A percentile compares a stretch with the other conserved stretches of the same genome.
These are phyloP conservation scores for Aspergillus sp. DNA, from an alignment of 2,329 filamentous ascomycete species.

Conservation along the genomic window DNA sequence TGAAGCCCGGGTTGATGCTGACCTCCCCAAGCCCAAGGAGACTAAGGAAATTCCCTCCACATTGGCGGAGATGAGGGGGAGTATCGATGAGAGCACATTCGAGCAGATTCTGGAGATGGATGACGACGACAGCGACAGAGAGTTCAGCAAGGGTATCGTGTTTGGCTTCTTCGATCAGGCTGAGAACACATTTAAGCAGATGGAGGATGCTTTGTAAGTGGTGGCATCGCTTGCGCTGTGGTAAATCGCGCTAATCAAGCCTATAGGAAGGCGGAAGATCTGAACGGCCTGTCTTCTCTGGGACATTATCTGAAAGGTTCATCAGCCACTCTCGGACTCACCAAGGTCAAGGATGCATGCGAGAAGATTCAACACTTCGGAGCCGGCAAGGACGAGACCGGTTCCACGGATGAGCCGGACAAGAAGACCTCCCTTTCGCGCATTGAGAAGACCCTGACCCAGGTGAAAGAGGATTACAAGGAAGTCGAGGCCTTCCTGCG, in stretches of 20 bases:
- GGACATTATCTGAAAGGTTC: conserved; percentile 98
- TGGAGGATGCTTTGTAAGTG: conserved; percentile 80
- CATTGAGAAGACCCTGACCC: conserved; percentile 68
- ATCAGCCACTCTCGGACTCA: conserved; percentile 87
- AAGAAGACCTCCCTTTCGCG: conserved; percentile 67
- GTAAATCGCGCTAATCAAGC: conserved; percentile 3
- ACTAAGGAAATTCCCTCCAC: conserved; percentile 34
- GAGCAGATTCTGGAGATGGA: conserved; percentile 99
- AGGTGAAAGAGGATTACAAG: conserved; percentile 74
- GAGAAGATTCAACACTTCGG: conserved; percentile 97
- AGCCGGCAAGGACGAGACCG: conserved; percentile 76
- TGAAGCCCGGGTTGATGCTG: conserved; percentile 6
- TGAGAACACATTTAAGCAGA: conserved; percentile 78
- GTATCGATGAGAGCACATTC: conserved; percentile 79
- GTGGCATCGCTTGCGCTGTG: neutral
- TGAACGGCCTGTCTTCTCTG: conserved; percentile 74
- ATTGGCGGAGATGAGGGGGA: conserved; percentile 68
- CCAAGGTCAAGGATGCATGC: conserved; percentile 87
- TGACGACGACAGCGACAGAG: conserved; percentile 75
- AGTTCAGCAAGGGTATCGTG: conserved; percentile 88
- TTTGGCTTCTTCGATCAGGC: conserved; percentile 93
- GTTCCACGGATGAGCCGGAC: conserved; percentile 66
- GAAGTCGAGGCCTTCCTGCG: conserved; percentile 71
- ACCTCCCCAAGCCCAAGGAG: conserved; percentile 46
- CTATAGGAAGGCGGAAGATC: conserved; percentile 65